Conservation (phyloP, 345 rosid species). For the Gossypioides kirkii region DNA sequence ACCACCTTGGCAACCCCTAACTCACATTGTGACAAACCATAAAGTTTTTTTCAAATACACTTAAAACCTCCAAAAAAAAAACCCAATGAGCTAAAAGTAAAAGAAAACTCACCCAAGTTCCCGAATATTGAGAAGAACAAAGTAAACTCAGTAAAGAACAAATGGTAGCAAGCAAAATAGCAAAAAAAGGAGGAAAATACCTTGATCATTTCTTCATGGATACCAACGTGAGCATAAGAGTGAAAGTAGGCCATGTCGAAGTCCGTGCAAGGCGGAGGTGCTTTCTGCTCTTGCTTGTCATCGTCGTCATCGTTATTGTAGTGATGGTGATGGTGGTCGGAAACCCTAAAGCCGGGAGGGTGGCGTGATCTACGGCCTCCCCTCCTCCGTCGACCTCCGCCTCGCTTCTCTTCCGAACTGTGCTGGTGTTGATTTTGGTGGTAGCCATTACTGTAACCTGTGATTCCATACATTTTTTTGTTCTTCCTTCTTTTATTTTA, state of each 20-base stretch:
- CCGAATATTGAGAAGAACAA: background rate
- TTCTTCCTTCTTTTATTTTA: background rate
- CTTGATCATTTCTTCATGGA: slow-evolving; percentile 98
- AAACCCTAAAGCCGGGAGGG: slow-evolving; percentile 43
- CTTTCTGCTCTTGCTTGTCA: slow-evolving; percentile 31
- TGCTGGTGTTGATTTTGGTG: slow-evolving; percentile 24
- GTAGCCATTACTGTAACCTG: slow-evolving; percentile 55
- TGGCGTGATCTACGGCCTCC: slow-evolving; percentile 42
- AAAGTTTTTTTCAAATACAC: background rate
- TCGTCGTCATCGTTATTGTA: slow-evolving; percentile 17
- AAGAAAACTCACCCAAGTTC: slow-evolving; percentile 1
- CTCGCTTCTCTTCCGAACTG: slow-evolving; percentile 21
- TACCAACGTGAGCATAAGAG: slow-evolving; percentile 91
- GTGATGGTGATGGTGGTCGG: slow-evolving; percentile 16
- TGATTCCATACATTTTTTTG: slow-evolving; percentile 37
- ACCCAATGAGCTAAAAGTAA: background rate
- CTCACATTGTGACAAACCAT: background rate
- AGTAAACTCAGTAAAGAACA: background rate
- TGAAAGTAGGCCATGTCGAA: slow-evolving; percentile 89
- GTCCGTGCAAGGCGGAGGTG: slow-evolving; percentile 61
- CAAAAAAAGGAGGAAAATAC: slow-evolving; percentile 19
- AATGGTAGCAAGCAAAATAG: background rate
- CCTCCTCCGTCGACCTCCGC: slow-evolving; percentile 13
- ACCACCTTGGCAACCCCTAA: background rate
- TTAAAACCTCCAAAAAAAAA: background rate